Percentiles rank a stretch among this genome's conserved stretches.
Evolutionary conservation across 257 asterid species (phyloP).

Genomic region (Scutellaria minor): DNA sequence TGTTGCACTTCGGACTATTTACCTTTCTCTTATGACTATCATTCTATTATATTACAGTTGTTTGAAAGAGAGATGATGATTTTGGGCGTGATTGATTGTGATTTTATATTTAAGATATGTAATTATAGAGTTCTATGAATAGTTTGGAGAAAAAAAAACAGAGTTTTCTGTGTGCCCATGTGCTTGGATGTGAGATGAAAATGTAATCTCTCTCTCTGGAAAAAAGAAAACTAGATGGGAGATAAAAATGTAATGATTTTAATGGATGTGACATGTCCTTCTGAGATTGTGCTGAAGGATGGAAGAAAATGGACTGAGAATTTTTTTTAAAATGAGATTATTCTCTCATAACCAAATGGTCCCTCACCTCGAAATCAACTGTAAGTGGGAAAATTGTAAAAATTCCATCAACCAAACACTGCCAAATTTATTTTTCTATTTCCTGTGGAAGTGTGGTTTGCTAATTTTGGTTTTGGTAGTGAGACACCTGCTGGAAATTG

Average conservation of each 20-base stretch:
- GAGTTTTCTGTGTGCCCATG: not conserved
- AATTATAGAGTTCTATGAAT: not conserved
- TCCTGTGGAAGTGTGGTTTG: not conserved
- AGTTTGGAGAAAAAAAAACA: not conserved
- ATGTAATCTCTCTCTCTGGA: not conserved
- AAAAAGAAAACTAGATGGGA: not conserved
- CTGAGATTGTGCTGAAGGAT: conserved; percentile 4
- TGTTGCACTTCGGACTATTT: not conserved
- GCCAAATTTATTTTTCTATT: not conserved
- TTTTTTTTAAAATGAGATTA: not conserved
- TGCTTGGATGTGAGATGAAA: not conserved
- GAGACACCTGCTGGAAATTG: conserved; percentile 1
- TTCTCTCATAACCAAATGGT: not conserved
- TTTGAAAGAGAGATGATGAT: conserved; percentile 11
- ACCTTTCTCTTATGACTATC: not conserved
- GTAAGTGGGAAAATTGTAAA: not conserved
- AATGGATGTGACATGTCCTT: not conserved
- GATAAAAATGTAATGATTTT: not conserved
- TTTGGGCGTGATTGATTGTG: not conserved
- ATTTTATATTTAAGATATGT: not conserved
- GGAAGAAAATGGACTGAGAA: not conserved
- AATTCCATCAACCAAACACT: not conserved
- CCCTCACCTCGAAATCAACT: not conserved
- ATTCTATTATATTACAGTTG: not conserved
- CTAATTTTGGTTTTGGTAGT: not conserved